Conservation (phyloP, 1,284 basidiomycete genomes). For the Peniophora sp. region DNA sequence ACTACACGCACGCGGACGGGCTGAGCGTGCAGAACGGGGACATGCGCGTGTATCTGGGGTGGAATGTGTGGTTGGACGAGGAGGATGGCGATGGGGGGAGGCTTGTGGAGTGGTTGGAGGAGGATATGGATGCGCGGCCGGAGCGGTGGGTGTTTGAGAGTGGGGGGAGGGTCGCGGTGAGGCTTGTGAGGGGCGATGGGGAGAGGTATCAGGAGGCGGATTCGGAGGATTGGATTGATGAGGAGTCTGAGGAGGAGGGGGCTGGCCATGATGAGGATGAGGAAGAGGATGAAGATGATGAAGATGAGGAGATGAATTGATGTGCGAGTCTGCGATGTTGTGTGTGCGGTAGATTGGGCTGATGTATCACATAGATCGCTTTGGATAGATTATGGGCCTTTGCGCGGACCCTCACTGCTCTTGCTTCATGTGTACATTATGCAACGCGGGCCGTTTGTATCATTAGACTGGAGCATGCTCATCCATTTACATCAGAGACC, state of each 20-base stretch:
- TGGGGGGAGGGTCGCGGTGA: conserved; percentile 29
- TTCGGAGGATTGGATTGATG: conserved; percentile 37
- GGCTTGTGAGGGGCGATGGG: conserved; percentile 35
- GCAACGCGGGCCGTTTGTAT: no score
- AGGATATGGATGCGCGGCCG: conserved; percentile 39
- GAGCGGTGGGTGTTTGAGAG: conserved; percentile 42
- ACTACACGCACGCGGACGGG: conserved; percentile 45
- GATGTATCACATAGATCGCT: no score
- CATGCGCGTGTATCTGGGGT: conserved; percentile 51
- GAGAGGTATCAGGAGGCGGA: conserved; percentile 43
- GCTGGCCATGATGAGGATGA: background rate
- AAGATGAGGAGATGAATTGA: no score
- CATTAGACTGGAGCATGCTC: no score
- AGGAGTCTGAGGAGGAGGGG: background rate
- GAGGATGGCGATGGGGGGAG: conserved; percentile 42
- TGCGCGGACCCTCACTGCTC: no score
- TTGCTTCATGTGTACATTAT: no score
- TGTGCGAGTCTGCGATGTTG: no score
- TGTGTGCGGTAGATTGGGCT: no score
- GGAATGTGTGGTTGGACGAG: conserved; percentile 47
- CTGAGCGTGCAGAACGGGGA: conserved; percentile 31
- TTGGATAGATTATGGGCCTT: no score
- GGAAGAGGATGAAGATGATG: no score
- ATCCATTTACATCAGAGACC: no score
- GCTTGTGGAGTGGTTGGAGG: conserved; percentile 41